A percentile compares a stretch with the other conserved stretches of the same genome.
These are phyloP conservation scores for Tetragonia tetragonoides DNA, from an alignment of 148 eudicot species.

Conservation along the genomic window DNA sequence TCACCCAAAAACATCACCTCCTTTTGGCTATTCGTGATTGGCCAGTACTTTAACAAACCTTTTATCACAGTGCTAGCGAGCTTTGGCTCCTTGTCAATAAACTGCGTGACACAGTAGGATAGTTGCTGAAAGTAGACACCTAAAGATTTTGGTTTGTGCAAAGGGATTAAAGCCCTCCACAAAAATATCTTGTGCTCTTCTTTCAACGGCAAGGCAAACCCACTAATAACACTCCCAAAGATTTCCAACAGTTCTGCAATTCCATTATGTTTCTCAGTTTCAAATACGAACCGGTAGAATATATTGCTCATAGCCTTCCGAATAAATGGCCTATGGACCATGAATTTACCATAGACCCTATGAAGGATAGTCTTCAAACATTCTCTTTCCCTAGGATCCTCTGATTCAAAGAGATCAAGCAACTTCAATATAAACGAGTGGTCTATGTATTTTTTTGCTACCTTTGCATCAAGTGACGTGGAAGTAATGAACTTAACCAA, in stretches of 20 bases:
- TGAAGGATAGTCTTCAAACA: conserved; percentile 79
- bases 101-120: conserved; percentile 78
- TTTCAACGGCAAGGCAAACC: conserved; percentile 90
- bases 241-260: conserved; percentile 92
- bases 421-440: conserved; percentile 66
- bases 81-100: conserved; percentile 88
- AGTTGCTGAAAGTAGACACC: conserved; percentile 84
- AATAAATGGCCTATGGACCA: conserved; percentile 90
- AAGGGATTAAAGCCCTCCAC: conserved; percentile 75
- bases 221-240: conserved; percentile 89
- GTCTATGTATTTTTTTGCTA: conserved; percentile 78
- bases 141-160: conserved; percentile 78
- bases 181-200: conserved; percentile 91
- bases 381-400: conserved; percentile 94
- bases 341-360: conserved; percentile 88
- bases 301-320: conserved; percentile 74
- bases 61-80: conserved; percentile 70
- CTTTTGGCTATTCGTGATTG: conserved; percentile 86
- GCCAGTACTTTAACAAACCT: conserved; percentile 91
- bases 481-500: conserved; percentile 76
- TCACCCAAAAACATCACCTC: conserved; percentile 91
- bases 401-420: conserved; percentile 86
- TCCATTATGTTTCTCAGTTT: conserved; percentile 80
- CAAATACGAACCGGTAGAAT: conserved; percentile 70
- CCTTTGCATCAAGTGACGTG: conserved; percentile 73